phyloP scores from a whole-genome alignment of 768 basidiomycete genomes.

The Russula brevipes region DNA sequence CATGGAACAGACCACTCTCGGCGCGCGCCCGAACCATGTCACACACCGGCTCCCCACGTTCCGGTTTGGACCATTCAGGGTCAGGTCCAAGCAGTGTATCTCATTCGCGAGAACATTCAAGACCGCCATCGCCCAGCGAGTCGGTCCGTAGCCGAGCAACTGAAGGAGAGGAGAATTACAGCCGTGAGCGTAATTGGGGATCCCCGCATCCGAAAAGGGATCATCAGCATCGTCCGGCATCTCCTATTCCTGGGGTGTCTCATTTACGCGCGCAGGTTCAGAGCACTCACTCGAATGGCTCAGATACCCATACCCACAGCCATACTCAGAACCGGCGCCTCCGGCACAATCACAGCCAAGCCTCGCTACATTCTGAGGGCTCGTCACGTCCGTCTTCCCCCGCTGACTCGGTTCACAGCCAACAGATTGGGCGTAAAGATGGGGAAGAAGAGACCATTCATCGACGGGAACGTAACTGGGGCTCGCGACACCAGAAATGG shows the following conservation, averaged over 20 bases:
- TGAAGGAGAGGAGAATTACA: constrained; percentile 5
- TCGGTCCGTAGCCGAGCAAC: constrained; percentile 14
- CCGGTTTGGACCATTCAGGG: constrained; percentile 1
- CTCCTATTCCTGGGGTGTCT: constrained; percentile 11
- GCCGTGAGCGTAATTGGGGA: constrained; percentile 2
- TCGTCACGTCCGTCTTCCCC: constrained; percentile 13
- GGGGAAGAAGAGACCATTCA: constrained; percentile 36
- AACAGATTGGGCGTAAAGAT: constrained; percentile 30
- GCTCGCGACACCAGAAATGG: constrained; percentile 44
- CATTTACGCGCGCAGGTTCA: not conserved
- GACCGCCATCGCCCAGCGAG: constrained; percentile 17
- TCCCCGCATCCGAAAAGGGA: not conserved
- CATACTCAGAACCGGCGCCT: constrained; percentile 33
- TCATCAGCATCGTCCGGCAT: not conserved
- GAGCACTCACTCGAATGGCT: not conserved
- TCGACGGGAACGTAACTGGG: constrained; percentile 66
- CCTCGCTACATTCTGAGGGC: constrained; percentile 22
- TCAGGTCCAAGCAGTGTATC: constrained; percentile 6
- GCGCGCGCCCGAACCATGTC: constrained; percentile 34
- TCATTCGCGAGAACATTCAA: constrained; percentile 16
- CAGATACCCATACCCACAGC: constrained; percentile 30
- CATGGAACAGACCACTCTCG: constrained; percentile 45
- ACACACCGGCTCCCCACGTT: constrained; percentile 29
- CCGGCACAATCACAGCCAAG: constrained; percentile 12
- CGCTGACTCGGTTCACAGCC: constrained; percentile 21